Conservation (phyloP, 306 rosid genomes). For the Mucuna pruriens region DNA sequence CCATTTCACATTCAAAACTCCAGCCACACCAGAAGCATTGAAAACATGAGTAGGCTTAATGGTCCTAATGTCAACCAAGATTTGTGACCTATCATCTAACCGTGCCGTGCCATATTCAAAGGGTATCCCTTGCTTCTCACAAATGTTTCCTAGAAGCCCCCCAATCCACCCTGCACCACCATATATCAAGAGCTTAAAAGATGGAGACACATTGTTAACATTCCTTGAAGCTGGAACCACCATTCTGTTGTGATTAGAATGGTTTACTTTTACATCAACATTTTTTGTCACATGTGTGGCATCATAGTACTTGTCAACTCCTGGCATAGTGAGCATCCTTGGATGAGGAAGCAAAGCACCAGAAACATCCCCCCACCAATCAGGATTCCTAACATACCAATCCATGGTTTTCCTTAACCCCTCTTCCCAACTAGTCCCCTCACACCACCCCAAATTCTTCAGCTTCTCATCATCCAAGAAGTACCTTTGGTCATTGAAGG, state of each 20-base stretch:
- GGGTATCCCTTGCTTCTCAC: constrained; percentile 53
- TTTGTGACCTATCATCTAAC: constrained; percentile 39
- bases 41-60: constrained; percentile 60
- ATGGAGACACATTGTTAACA: constrained; percentile 8
- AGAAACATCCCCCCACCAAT: constrained; percentile 68
- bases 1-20: constrained; percentile 61
- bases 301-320: constrained; percentile 35
- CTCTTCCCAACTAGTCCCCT: constrained; percentile 52
- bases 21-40: constrained; percentile 52
- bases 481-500: constrained; percentile 50
- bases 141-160: constrained; percentile 37
- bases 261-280: constrained; percentile 8
- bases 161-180: constrained; percentile 54
- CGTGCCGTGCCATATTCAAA: constrained; percentile 48
- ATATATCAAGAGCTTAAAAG: constrained; percentile 54
- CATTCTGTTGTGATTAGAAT: constrained; percentile 21
- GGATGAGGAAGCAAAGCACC: constrained; percentile 66
- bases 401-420: constrained; percentile 53
- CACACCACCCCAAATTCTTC: constrained; percentile 54
- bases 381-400: constrained; percentile 52
- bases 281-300: background rate
- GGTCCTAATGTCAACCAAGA: constrained; percentile 44
- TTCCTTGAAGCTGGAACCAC: constrained; percentile 30
- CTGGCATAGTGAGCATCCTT: constrained; percentile 56
- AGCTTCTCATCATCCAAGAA: constrained; percentile 51